phyloP scores from a whole-genome alignment of 2,329 filamentous ascomycete genomes.

The Fusarium temperatum region DNA sequence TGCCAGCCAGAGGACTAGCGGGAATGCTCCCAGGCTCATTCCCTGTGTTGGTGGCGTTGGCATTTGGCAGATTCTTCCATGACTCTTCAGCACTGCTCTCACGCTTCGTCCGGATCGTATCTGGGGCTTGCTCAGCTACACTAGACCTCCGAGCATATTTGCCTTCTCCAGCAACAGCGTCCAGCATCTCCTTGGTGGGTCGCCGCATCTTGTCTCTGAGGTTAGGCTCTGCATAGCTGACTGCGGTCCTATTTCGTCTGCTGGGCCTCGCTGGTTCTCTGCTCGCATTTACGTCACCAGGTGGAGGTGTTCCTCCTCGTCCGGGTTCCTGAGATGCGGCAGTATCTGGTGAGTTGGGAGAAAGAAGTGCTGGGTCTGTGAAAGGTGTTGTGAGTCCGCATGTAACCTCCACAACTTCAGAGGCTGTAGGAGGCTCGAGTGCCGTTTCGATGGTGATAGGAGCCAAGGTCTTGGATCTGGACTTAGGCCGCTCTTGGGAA shows the following conservation, averaged over 20 bases:
- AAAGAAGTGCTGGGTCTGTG: conserved; percentile 53
- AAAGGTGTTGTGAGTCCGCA: conserved; percentile 43
- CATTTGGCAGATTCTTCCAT: conserved; percentile 44
- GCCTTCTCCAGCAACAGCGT: conserved; percentile 75
- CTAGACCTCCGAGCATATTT: conserved; percentile 59
- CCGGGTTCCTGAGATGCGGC: conserved; percentile 47
- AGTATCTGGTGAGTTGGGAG: conserved; percentile 60
- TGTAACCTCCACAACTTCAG: conserved; percentile 19
- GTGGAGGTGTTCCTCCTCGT: conserved; percentile 66
- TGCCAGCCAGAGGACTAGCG: conserved; percentile 55
- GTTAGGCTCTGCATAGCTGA: conserved; percentile 86
- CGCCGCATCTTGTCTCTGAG: conserved; percentile 85
- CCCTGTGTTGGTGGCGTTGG: not conserved
- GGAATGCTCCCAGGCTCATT: conserved; percentile 38
- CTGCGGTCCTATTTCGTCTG: conserved; percentile 70
- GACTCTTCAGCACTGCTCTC: conserved; percentile 45
- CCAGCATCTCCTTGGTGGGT: conserved; percentile 78
- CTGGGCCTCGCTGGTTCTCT: conserved; percentile 71
- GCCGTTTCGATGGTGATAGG: conserved; percentile 33
- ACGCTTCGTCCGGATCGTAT: conserved; percentile 45
- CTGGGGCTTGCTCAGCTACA: conserved; percentile 43
- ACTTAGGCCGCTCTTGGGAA: conserved; percentile 39
- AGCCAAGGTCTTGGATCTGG: conserved; percentile 41
- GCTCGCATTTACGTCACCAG: conserved; percentile 62
- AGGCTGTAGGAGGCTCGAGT: conserved; percentile 20